Conservation (phyloP, 2,329 filamentous ascomycete genomes). For the Apiospora phragmitis region DNA sequence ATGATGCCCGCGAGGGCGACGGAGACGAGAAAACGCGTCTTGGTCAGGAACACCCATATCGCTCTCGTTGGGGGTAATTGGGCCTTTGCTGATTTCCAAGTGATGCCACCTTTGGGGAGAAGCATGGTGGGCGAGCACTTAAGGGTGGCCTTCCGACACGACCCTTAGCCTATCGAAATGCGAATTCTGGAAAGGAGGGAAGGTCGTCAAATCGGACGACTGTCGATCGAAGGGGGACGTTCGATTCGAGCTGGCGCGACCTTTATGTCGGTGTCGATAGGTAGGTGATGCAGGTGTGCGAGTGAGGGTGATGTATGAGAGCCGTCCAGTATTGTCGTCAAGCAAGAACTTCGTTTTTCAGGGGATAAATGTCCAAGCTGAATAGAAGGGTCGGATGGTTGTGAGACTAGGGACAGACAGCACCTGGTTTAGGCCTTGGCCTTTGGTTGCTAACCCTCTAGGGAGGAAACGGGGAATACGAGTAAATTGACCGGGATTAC, state of each 20-base stretch:
- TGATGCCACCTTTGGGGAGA: constrained; percentile 84
- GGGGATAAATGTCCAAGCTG: constrained; percentile 10
- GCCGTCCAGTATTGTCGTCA: background rate
- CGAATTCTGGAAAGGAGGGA: constrained; percentile 22
- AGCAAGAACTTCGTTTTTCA: constrained; percentile 1
- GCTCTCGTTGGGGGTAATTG: constrained; percentile 76
- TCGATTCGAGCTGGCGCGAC: background rate
- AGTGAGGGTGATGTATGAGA: background rate
- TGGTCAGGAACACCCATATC: constrained; percentile 68
- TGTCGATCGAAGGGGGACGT: constrained; percentile 10
- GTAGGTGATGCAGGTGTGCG: background rate
- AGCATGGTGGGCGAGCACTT: constrained; percentile 63
- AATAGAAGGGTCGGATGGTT: constrained; percentile 7
- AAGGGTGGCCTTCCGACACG: constrained; percentile 43
- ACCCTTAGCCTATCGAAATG: constrained; percentile 28
- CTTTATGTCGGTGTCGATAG: background rate
- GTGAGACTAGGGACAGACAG: constrained; percentile 5
- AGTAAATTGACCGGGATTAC: background rate
- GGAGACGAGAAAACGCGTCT: constrained; percentile 75
- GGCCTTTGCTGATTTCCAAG: constrained; percentile 87
- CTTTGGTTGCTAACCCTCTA: background rate
- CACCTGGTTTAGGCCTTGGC: background rate
- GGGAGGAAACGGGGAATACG: background rate
- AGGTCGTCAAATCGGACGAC: constrained; percentile 10
- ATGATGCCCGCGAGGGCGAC: constrained; percentile 70